A percentile compares a stretch with the other conserved stretches of the same genome.
Evolutionary conservation across 1,284 basidiomycete genomes (phyloP).

Genomic region (Marasmius tenuissimus): DNA sequence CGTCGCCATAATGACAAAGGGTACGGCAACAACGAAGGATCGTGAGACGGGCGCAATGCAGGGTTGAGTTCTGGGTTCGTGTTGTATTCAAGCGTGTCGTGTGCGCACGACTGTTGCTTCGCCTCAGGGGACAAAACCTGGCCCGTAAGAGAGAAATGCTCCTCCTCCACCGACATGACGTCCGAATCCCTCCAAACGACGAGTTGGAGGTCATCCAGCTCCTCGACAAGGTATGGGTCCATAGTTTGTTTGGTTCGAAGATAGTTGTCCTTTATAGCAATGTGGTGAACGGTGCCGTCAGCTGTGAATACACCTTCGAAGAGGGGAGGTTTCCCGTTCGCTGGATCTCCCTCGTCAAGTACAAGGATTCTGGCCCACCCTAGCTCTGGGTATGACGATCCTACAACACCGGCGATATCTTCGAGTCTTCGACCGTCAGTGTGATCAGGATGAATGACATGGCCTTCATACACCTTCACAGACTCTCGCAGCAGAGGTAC

Average conservation of each 20-base stretch:
- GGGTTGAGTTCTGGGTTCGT: conserved; percentile 57
- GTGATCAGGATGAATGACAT: conserved; percentile 56
- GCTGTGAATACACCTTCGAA: conserved; percentile 80
- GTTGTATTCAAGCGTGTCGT: conserved; percentile 73
- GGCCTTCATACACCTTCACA: conserved; percentile 66
- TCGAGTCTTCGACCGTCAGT: conserved; percentile 56
- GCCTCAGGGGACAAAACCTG: conserved; percentile 3
- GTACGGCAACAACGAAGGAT: conserved; percentile 28
- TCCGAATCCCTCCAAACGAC: conserved; percentile 77
- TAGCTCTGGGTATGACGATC: conserved; percentile 46
- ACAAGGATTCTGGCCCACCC: conserved; percentile 77
- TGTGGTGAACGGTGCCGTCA: conserved; percentile 69
- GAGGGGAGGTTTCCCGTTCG: conserved; percentile 45
- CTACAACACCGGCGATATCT: conserved; percentile 52
- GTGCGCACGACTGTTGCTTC: conserved; percentile 53
- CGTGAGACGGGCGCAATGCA: conserved; percentile 36
- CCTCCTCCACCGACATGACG: conserved; percentile 52
- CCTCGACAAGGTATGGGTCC: conserved; percentile 50
- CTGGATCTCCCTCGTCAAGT: conserved; percentile 60
- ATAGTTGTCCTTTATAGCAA: conserved; percentile 76
- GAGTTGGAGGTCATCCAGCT: conserved; percentile 45
- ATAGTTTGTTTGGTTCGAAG: conserved; percentile 54
- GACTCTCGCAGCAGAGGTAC: conserved; percentile 54
- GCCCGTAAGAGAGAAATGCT: conserved; percentile 22
- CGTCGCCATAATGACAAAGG: conserved; percentile 40